Evolutionary conservation across 2,329 filamentous ascomycete genomes (phyloP), one percentile per base, ranked within the genome.

Genomic region (Claviceps fusiformis): DNA sequence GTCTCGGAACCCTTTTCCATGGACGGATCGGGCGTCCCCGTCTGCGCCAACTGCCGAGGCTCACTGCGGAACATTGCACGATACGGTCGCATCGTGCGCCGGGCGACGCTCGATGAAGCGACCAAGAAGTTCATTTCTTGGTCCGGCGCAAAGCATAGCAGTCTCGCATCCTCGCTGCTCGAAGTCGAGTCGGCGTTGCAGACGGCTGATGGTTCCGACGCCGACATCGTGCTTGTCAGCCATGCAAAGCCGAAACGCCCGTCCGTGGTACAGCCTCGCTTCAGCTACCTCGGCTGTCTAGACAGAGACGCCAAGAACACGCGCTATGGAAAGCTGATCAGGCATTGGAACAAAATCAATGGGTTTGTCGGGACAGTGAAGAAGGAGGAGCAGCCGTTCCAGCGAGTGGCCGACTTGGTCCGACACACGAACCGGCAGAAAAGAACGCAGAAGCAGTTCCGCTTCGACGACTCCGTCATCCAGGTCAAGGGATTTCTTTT

Each of bases 111-210:
- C 0, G 81, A 87, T 54, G 78, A 85, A 62, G 72, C 77, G 0
- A 81, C 80, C 0, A 85, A 84, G 66, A 83, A 80, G 58, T 83
- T 87, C 62, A 75, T 83, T n/a, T 61, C 74, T 3, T 79, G 74
- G 69, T 72, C 77, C 0, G 75, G 77, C n/a, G 41, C 29, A 2
- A 15, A 56, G 33, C 55, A 61, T 48, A 24, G 45, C 2, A 45
- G 44, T 3, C 54, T 63, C 9, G 54, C 56, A 8, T 43, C 56
- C 8, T 31, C 19, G 17, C 51, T 62, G 13, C 24, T 61, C 2
- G 24, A 44, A 9, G 55, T 55, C 45, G 55, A 61, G n/a, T 55
- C 58, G 24, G 47, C 29, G 1, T 49, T 63, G 33, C 49, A 52
- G 41, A 33, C 50, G 5, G 46, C 41, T 11, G 33, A 8, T 6